phyloP scores from a whole-genome alignment of 1,284 basidiomycete species.

The Marasmius sp. region DNA sequence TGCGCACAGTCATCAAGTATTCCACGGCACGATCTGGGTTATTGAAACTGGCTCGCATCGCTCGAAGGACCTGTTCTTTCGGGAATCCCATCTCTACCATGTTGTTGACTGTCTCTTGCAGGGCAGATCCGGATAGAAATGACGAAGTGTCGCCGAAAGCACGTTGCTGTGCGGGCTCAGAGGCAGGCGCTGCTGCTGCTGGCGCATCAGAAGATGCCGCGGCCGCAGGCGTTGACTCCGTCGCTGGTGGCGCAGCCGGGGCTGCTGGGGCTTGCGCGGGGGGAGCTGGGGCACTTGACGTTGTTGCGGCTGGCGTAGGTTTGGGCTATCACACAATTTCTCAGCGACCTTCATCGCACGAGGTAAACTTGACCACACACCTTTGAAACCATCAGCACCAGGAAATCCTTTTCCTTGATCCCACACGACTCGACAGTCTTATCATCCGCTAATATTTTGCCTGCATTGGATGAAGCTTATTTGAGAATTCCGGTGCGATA shows the following conservation, averaged over 20 bases:
- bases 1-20: conserved; percentile 88
- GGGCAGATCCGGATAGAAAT: conserved; percentile 73
- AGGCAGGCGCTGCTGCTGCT: conserved; percentile 33
- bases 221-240: conserved; percentile 40
- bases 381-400: conserved; percentile 98
- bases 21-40: conserved; percentile 98
- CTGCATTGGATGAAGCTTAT: conserved; percentile 39
- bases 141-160: conserved; percentile 51
- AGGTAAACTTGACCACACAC: conserved; percentile 41
- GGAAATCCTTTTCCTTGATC: conserved; percentile 98
- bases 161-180: conserved; percentile 26
- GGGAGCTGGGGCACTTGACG: conserved; percentile 27
- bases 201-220: conserved; percentile 29
- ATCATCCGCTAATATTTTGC: conserved; percentile 89
- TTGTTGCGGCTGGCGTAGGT: conserved; percentile 38
- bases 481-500: neutral
- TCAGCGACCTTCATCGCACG: conserved; percentile 4
- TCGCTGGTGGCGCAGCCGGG: conserved; percentile 28
- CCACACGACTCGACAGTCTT: conserved; percentile 88
- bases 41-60: conserved; percentile 94
- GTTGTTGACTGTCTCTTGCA: conserved; percentile 76
- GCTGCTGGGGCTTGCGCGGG: neutral
- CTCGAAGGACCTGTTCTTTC: conserved; percentile 82
- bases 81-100: conserved; percentile 97
- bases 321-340: conserved; percentile 47